Base-by-base conservation (phyloP, 768 basidiomycete genomes). In the Pleurotus pulmonarius region DNA sequence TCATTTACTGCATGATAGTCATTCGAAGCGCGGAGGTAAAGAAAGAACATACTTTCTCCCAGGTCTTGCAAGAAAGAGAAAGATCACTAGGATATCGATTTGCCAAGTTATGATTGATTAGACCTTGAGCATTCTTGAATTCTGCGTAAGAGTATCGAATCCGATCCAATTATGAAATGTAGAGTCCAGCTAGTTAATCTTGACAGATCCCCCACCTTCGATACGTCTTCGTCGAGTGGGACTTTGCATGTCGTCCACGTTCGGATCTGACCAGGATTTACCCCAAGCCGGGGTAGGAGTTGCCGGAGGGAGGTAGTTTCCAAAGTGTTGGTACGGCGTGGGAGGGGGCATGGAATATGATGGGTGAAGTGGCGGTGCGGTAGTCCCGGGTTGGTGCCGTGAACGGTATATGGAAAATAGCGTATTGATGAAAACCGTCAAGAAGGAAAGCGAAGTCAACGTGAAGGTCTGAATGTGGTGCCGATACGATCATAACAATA, bases 351-450 rank as follows among this genome's bases (percentile, higher is more conserved):
- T 60, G 69, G 75, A 68, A 73, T 78, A 73, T 66, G 69, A 67
- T 56, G 70, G 70, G 58, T 73, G 71, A 63, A 58, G 65, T 54
- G 65, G 67, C 47, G 68, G 66, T 48, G 69, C 62, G 45, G 65
- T 65, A 57, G 71, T 55, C 62, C 64, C 67, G 63, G 81, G 77
- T 37, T 81, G 80, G 65, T 82, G 80, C 63, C 83, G 81, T 44
- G 88, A 75, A 51, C 90, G 88, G 69, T 90, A 92, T 39, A 92
- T 76, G 37, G 87, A 87, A 54, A 92, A 76, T 53, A 92, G 70
- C n/a, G 87, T 73, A 70, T 92, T 92, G 70, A 92, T 81, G 73
- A 92, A 90, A 15, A 90, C 72, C 15, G 90, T 92, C 63, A 90
- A 64, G 68, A 91, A 91, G 29, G 85, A 78, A 56, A 91, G 71